phyloP scores from a whole-genome alignment of 306 rosid genomes.

The Cucurbita argyrosperma region DNA sequence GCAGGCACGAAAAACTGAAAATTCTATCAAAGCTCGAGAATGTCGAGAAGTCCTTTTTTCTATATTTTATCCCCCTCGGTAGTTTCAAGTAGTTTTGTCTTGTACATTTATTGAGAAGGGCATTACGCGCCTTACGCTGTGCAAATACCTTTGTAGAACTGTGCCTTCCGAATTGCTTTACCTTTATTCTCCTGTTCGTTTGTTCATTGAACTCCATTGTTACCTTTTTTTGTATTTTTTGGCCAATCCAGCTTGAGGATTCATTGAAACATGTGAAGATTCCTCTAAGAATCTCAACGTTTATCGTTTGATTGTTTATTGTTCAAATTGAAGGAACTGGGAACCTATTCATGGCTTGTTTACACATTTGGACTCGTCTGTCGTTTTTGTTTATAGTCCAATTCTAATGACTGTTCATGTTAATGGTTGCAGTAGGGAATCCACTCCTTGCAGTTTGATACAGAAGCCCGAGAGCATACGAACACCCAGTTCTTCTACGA shows the following conservation, averaged over 20 bases:
- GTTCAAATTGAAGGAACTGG: conserved; percentile 3
- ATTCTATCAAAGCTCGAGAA: conserved; percentile 3
- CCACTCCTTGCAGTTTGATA: conserved; percentile 89
- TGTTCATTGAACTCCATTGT: background rate
- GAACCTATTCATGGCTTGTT: background rate
- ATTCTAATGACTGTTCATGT: background rate
- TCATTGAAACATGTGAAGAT: conserved; percentile 7
- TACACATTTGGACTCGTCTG: background rate
- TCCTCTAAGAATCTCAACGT: background rate
- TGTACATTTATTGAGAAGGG: background rate
- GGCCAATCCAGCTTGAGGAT: background rate
- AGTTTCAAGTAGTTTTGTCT: background rate
- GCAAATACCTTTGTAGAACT: background rate
- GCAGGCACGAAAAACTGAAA: background rate
- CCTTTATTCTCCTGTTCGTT: conserved; percentile 2
- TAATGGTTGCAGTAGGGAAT: conserved; percentile 50
- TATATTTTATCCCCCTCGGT: background rate
- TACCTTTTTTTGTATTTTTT: background rate
- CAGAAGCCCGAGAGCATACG: conserved; percentile 45
- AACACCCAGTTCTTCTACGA: conserved; percentile 78
- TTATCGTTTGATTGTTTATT: background rate
- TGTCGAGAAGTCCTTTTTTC: background rate
- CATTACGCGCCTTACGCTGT: background rate
- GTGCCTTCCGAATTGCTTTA: conserved; percentile 1
- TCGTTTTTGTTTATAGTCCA: background rate